Evolutionary conservation across 345 rosid genomes (phyloP), one percentile per base, ranked within the genome.

Genomic region (Bretschneidera sinensis): DNA sequence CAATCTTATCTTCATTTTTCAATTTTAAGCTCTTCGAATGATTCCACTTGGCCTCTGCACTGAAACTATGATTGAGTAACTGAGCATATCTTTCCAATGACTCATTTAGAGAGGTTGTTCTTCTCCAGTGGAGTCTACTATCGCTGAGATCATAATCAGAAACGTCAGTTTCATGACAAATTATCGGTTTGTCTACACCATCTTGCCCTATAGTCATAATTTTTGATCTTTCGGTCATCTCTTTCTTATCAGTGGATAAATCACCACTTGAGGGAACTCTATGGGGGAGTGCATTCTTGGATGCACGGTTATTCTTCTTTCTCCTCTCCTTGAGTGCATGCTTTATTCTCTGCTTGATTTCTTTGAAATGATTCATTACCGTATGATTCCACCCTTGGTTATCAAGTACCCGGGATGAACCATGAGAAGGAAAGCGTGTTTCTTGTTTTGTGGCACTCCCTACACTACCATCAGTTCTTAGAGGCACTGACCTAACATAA

Each of bases 1-100:
- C 58, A 28, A 34, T 58, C 51, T 65, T 81, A 28, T 76, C 85
- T 61, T 86, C 92, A 22, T 51, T 62, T 24, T 74, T 69, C 77
- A 85, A 64, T 57, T 65, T 94, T 57, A 88, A 76, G 75, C 95
- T 90, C 78, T 49, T 76, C 0, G 96, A 83, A 49, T 83, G 71
- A 52, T 64, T 70, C 71, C 82, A 63, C 25, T 58, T 69, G 39
- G 65, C 60, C 60, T 76, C 84, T 60, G 51, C 67, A 56, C 66
- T 64, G 57, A 54, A 72, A 64, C 76, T 74, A 22, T 74, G 60
- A 51, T 78, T 83, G 18, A 83, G 66, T 62, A 90, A 73, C 61
- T 69, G 83, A 69, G 84, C 67, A 60, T 90, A 90, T 60, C 73
- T 78, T 33, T 78, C 83, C 47, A 82, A 50, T 17, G 81, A 79